Percentiles rank a stretch among this genome's conserved stretches.
Conservation (phyloP, 371 early-diverging fungal species). For the Mucor indicus region DNA sequence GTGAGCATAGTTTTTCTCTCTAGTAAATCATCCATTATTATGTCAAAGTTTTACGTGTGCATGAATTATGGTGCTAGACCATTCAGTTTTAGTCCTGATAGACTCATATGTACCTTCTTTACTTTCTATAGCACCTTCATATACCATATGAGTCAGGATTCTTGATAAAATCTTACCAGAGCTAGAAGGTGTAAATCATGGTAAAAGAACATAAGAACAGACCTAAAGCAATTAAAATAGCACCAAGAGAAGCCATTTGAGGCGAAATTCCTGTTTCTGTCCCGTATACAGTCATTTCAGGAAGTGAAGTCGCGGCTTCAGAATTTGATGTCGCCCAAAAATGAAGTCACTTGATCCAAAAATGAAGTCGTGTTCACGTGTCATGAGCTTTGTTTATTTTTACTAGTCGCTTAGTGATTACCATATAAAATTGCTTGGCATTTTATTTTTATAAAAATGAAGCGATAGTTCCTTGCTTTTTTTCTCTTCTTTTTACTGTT, state of each 20-base stretch:
- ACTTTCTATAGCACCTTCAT: too few species aligned
- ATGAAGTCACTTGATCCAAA: constrained; percentile 6
- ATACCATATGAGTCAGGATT: too few species aligned
- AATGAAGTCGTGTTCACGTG: constrained; percentile 14
- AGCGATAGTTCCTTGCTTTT: not conserved
- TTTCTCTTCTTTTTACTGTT: not conserved
- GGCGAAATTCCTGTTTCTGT: constrained; percentile 19
- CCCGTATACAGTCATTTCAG: constrained; percentile 21
- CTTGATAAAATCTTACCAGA: too few species aligned
- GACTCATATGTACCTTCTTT: too few species aligned
- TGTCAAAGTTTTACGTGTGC: too few species aligned
- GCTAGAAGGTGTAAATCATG: too few species aligned
- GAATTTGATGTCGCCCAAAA: constrained; percentile 14
- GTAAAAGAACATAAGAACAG: constrained; percentile 24
- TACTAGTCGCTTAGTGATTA: constrained; percentile 4
- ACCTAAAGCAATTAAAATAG: constrained; percentile 26
- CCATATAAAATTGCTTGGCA: not conserved
- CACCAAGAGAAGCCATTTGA: constrained; percentile 24
- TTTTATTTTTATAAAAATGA: not conserved
- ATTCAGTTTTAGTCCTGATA: too few species aligned
- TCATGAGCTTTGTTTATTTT: constrained; percentile 9
- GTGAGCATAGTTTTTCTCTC: too few species aligned
- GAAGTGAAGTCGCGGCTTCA: constrained; percentile 15
- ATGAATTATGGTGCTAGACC: too few species aligned
- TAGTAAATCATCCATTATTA: too few species aligned